phyloP scores from a whole-genome alignment of 129 eudicot genomes.

The Apium graveolens region DNA sequence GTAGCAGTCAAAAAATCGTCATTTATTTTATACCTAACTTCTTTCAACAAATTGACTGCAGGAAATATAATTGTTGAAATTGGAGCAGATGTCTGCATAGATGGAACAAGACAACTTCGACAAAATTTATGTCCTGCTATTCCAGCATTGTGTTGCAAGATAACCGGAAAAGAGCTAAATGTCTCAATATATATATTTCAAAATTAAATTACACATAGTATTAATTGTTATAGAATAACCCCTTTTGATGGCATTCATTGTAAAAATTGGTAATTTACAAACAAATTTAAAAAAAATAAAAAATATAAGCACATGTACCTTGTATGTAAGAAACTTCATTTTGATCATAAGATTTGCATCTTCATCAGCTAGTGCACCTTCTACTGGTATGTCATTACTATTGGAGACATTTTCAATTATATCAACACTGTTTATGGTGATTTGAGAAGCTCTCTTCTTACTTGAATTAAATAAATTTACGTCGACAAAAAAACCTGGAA shows the following conservation, averaged over 20 bases:
- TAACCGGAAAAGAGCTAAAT: not conserved
- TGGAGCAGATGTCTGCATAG: too few species aligned
- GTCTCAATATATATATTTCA: not conserved
- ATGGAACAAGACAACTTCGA: not conserved
- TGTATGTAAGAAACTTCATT: conserved; percentile 85
- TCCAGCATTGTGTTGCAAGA: not conserved
- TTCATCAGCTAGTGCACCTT: conserved; percentile 71
- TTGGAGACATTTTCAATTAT: conserved; percentile 20
- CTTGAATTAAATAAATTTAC: conserved; percentile 72
- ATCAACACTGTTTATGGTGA: conserved; percentile 22
- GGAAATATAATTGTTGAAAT: too few species aligned
- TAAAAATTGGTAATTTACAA: not conserved
- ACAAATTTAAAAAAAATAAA: not conserved
- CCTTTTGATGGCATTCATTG: not conserved
- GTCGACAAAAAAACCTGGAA: conserved; percentile 89
- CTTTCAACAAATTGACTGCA: too few species aligned
- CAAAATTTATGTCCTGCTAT: not conserved
- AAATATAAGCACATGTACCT: conserved; percentile 48
- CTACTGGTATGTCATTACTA: conserved; percentile 21
- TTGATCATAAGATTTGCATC: conserved; percentile 97
- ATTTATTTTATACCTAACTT: too few species aligned
- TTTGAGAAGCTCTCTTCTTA: conserved; percentile 45
- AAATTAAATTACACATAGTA: not conserved
- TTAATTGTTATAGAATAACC: not conserved
- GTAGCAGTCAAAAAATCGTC: too few species aligned